Base-by-base conservation (phyloP, 2,329 filamentous ascomycete genomes). In the Venturia carpophila region DNA sequence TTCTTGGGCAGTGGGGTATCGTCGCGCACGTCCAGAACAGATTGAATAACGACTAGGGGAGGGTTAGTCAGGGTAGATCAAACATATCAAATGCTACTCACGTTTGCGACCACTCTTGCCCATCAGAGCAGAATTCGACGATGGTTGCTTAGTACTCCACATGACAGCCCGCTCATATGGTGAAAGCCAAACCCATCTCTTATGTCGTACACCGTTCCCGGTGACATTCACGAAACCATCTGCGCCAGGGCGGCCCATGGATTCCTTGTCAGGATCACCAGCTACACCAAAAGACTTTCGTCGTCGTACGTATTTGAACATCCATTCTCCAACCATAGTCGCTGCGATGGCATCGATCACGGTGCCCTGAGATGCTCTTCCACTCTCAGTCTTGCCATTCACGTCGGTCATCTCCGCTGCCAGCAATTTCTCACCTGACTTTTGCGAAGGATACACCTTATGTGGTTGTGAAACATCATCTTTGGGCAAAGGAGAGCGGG, bases 111-210 rank as follows among this genome's bases (percentile, higher is more conserved):
- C 94, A 73, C 89, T 89, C 80, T 97, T 99, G 69, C 94, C 94
- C 81, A 97, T 83, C 75, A 99, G 78, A 41, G 92, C 93, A 71
- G 86, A 89, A 41, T 92, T 92, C 70, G 87, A 91, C 11, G 87
- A 91, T 19, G 94, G 94, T 77, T 99, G 94, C 80, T 96, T 97
- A 81, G 89, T 96, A 76, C 93, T 97, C 94, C 94, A 99, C 75
- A 99, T 90, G 67, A 99, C 93, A 15, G 93, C 89, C 68, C 92
- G 84, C 77, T 99, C 94, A 73, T 99, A 97, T 2, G 94, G 94
- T 21, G 93, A 94, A 68, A 99, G 84, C 94, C 94, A 99, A 1
- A 99, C 94, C 94, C 94, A 99, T 75, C 94, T 84, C 79, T 92
- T 97, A 75, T 99, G 94, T 39, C 94, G 79, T 5, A 83, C 89